Evolutionary conservation across 2,329 filamentous ascomycete genomes (phyloP).

Genomic region (Ophiostoma populinum): DNA sequence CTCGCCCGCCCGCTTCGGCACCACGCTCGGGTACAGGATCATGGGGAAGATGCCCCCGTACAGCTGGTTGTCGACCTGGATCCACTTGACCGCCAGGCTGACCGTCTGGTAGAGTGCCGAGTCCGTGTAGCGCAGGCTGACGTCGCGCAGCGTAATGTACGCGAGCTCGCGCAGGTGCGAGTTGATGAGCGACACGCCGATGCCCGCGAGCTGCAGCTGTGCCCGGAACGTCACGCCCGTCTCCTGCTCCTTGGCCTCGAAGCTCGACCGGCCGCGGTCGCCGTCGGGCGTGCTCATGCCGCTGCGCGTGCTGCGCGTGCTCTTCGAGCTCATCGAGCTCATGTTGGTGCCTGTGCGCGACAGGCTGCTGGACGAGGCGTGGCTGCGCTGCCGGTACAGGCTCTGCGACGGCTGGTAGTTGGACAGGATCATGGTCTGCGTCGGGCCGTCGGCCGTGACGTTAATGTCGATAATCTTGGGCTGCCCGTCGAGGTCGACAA

Average conservation of each 20-base stretch:
- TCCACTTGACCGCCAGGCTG: constrained; percentile 88
- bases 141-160: constrained; percentile 82
- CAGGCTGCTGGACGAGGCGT: constrained; percentile 63
- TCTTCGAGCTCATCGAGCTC: background rate
- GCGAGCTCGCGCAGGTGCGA: constrained; percentile 79
- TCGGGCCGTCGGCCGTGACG: constrained; percentile 86
- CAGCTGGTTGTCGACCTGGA: constrained; percentile 95
- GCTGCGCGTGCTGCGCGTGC: constrained; percentile 1
- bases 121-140: constrained; percentile 80
- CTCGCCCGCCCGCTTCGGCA: constrained; percentile 91
- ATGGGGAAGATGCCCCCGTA: constrained; percentile 98
- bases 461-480: constrained; percentile 93
- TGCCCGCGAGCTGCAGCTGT: constrained; percentile 71
- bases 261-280: constrained; percentile 36
- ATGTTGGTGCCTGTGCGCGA: constrained; percentile 36
- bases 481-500: constrained; percentile 47
- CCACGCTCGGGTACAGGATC: constrained; percentile 89
- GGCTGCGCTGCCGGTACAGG: constrained; percentile 45
- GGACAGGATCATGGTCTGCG: constrained; percentile 81
- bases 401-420: constrained; percentile 91
- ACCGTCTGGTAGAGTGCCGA: constrained; percentile 88
- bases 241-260: constrained; percentile 87
- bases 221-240: constrained; percentile 79
- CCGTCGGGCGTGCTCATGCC: background rate
- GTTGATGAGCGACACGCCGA: constrained; percentile 89